phyloP scores from a whole-genome alignment of 768 basidiomycete genomes.

The Symmetrospora coprosmae region DNA sequence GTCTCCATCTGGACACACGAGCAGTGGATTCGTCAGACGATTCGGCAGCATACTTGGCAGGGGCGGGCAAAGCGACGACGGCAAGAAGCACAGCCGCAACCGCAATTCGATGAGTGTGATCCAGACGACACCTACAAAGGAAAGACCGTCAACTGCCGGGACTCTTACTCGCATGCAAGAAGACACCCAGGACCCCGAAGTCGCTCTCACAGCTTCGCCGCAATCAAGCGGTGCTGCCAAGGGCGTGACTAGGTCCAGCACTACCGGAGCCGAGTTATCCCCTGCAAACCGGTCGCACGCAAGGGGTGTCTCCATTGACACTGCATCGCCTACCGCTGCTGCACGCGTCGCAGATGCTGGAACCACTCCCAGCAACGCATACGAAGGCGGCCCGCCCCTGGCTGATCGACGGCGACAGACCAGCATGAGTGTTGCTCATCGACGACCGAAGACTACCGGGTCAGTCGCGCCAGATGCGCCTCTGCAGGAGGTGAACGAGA shows the following conservation, averaged over 20 bases:
- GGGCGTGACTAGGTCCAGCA: neutral
- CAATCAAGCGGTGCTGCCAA: too few species aligned
- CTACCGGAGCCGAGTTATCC: conserved; percentile 3
- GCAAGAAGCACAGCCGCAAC: conserved; percentile 9
- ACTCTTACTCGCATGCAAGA: too few species aligned
- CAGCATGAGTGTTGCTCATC: neutral
- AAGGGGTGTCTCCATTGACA: conserved; percentile 4
- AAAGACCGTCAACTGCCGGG: too few species aligned
- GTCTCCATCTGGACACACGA: neutral
- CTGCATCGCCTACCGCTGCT: neutral
- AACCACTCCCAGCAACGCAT: too few species aligned
- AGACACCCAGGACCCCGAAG: too few species aligned
- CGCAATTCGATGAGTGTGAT: conserved; percentile 8
- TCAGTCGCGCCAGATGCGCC: neutral
- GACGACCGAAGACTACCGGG: conserved; percentile 15
- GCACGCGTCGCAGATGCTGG: neutral
- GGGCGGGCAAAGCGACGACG: neutral
- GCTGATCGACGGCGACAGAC: conserved; percentile 10
- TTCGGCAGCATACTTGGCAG: conserved; percentile 11
- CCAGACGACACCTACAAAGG: neutral
- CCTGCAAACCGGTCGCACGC: neutral
- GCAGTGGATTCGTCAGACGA: neutral
- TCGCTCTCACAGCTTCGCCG: too few species aligned
- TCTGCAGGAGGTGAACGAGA: neutral
- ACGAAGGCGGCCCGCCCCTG: neutral